phyloP scores from a whole-genome alignment of 1,139 yeast genomes.

The Meyerozyma sp. region DNA sequence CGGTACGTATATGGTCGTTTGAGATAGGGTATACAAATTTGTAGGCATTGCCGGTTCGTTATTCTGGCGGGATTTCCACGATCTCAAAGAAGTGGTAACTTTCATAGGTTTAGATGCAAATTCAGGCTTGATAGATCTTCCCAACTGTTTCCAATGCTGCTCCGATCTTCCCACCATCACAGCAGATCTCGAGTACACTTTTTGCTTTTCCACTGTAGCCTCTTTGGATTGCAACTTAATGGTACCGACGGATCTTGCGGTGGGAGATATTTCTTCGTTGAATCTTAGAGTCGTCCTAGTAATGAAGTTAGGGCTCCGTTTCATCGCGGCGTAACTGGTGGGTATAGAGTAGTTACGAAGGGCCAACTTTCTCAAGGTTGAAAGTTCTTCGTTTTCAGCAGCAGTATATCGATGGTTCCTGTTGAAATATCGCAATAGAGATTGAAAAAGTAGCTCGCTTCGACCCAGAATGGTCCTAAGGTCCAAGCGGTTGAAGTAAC shows the following conservation, averaged over 20 bases:
- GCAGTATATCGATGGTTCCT: slow-evolving; percentile 3
- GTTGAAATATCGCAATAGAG: slow-evolving; percentile 21
- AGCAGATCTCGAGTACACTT: slow-evolving; percentile 21
- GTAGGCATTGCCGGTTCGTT: slow-evolving; percentile 18
- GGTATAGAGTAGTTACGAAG: slow-evolving; percentile 24
- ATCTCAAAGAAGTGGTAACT: slow-evolving; percentile 14
- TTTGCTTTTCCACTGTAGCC: slow-evolving; percentile 11
- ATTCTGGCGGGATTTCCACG: slow-evolving; percentile 21
- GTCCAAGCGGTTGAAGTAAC: slow-evolving; percentile 28
- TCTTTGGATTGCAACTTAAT: slow-evolving; percentile 6
- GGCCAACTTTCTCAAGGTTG: slow-evolving; percentile 19
- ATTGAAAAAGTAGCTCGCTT: slow-evolving; percentile 20
- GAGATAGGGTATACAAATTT: slow-evolving; percentile 23
- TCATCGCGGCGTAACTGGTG: slow-evolving; percentile 22
- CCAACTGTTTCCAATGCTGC: slow-evolving; percentile 36
- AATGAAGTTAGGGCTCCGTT: slow-evolving; percentile 26
- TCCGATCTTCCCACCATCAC: slow-evolving; percentile 29
- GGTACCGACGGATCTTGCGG: slow-evolving; percentile 12
- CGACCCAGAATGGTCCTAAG: slow-evolving; percentile 27
- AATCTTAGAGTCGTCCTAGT: slow-evolving; percentile 22
- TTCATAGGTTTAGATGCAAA: slow-evolving; percentile 19
- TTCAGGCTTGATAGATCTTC: slow-evolving; percentile 23
- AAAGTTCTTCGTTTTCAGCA: slow-evolving; percentile 15
- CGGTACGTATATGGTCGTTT: slow-evolving; percentile 26
- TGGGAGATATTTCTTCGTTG: slow-evolving; percentile 21